Conservation (phyloP, 2,329 filamentous ascomycete species). For the Fusarium sp. region DNA sequence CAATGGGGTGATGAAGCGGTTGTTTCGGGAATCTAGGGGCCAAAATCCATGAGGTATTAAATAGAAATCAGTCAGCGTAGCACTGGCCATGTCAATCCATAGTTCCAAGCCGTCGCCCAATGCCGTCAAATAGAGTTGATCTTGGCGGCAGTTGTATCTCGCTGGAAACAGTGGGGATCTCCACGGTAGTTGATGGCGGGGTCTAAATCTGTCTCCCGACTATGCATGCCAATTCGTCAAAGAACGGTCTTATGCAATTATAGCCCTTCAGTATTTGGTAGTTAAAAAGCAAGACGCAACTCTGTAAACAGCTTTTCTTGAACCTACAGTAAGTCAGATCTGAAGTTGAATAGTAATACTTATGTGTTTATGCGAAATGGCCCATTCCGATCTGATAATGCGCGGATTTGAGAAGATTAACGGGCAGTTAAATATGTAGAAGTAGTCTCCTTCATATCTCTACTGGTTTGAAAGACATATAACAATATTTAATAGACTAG, state of each 20-base stretch:
- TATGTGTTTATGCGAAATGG: no score
- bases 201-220: neutral
- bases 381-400: no score
- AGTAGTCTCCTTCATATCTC: neutral
- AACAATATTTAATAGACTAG: no score
- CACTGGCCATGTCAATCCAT: neutral
- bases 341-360: no score
- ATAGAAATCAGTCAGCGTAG: neutral
- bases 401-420: neutral
- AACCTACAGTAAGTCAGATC: neutral
- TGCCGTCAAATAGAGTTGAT: neutral
- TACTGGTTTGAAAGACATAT: accelerated
- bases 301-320: no score
- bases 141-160: neutral
- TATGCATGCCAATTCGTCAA: no score
- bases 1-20: no score
- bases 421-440: accelerated
- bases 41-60: neutral
- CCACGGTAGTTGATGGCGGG: neutral
- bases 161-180: neutral
- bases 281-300: neutral
- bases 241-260: neutral
- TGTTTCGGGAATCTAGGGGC: accelerated
- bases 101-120: neutral
- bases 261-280: accelerated